Evolutionary conservation across 2,329 filamentous ascomycete species (phyloP), one percentile per base, ranked within the genome.

Genomic region (Coniochaeta sp.): DNA sequence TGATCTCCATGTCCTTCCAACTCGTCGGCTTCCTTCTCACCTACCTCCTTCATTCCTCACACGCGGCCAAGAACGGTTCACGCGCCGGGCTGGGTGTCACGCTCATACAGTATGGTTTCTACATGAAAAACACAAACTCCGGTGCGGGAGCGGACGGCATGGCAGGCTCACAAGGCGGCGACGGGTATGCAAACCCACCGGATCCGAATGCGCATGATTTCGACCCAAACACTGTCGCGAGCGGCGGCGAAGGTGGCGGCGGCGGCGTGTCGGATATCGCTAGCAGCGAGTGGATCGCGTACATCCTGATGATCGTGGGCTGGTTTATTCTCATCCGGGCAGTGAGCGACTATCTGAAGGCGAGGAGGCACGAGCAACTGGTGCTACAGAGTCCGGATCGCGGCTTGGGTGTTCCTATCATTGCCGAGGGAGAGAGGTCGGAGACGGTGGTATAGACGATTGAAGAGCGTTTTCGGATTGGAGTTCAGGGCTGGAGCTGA

Each of bases 1-100:
- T 98, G 85, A 98, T 99, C 66, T 96, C 91, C 65, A 93, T 96
- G 83, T 96, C 93, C 50, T 98, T 99, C 81, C 91, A 96, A 74
- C 85, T 98, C 64, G 91, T 97, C 75, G 95, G 95, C 59, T 99
- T 99, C 81, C 86, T 99, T 32, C 89, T 99, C 68, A 98, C 95
- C 30, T 99, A 99, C 73, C 90, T 99, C 60, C 84, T 99, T 3
- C 95, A 99, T 81, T 98, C 95, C 32, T 96, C 93, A 8, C 95
- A 99, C 74, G 95, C 95, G 4, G 95, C 95, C 68, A 99, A 99
- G 78, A 96, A 99, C 72, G 95, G 95, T 57, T 96, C 93, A 54
- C 89, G 91, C 69, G 93, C 93, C 58, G 95, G 95, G 59, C 87
- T 99, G 57, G 95, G 95, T 62, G 91, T 99, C 67, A 97, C 93